Base-by-base conservation (phyloP, 2,329 filamentous ascomycete genomes). In the Colletotrichum destructivum region DNA sequence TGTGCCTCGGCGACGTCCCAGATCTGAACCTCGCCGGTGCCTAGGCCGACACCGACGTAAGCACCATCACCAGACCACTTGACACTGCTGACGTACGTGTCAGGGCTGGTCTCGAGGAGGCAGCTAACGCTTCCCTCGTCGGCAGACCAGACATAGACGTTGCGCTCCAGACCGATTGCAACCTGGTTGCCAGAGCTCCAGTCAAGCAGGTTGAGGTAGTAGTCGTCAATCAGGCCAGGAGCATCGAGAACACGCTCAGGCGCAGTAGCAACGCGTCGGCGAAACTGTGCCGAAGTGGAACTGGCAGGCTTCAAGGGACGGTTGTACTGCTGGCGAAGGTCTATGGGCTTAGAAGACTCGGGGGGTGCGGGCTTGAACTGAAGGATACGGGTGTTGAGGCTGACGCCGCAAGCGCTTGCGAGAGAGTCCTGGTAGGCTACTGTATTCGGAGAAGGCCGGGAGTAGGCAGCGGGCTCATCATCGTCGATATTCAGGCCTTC, bases 121-220 rank as follows among this genome's bases (percentile, higher is more conserved):
- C 93, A 96, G 85, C 90, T 93, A 73, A 99, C 96, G 18, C 92
- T 91, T 71, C 96, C 96, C 79, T 94, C 93, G 76, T 98, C 96
- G 16, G 96, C 96, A 46, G 96, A 98, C 96, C 96, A 99, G 77
- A 99, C 94, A 79, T 99, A 99, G 77, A 99, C 96, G 76, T 93
- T 97, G 76, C 96, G 95, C 86, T 98, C 96, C 15, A 99, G 91
- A 69, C 96, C 96, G 80, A 99, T 98, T 60, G 96, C 96, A 66
- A 99, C 96, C 83, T 99, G 96, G 87, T 99, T 99, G 72, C 93
- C 92, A 8, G 95, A 96, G 80, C 95, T 98, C 96, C 96, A 99
- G 86, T 99, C 96, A 35, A 99, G 91, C 49, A 99, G 89, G 87
- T 99, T 99, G 77, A 99, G 93, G 83, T 99, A 99, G 89, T 98